Evolutionary conservation across 768 basidiomycete species (phyloP).

Genomic region (Gymnopilus junonius): DNA sequence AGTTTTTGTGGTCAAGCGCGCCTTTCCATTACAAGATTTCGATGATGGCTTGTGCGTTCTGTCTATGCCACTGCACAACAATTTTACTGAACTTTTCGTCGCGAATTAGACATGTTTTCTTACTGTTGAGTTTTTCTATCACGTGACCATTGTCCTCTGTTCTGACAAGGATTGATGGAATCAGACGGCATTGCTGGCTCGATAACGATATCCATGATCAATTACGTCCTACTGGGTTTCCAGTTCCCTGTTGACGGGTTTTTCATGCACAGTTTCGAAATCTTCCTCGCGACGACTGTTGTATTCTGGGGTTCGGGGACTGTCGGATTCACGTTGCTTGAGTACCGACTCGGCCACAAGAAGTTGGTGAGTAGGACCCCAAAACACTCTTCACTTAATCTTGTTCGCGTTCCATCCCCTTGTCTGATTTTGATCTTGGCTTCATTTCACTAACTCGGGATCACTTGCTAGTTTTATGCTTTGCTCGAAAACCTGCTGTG

Average conservation of each 20-base stretch:
- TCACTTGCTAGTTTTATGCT: conserved; percentile 39
- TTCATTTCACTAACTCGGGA: conserved; percentile 34
- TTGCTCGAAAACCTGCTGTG: conserved; percentile 65
- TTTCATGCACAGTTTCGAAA: conserved; percentile 81
- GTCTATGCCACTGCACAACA: neutral
- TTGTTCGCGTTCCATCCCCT: conserved; percentile 17
- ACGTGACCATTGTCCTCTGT: neutral
- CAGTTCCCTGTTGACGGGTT: conserved; percentile 74
- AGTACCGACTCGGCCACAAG: conserved; percentile 71
- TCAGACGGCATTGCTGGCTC: conserved; percentile 67
- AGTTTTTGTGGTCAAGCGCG: conserved; percentile 74
- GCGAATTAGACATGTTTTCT: conserved; percentile 53
- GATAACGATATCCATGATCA: conserved; percentile 68
- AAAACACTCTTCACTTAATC: conserved; percentile 5
- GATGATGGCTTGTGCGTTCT: conserved; percentile 65
- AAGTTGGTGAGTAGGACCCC: conserved; percentile 41
- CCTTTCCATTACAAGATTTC: conserved; percentile 85
- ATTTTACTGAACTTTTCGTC: neutral
- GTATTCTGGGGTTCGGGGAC: conserved; percentile 80
- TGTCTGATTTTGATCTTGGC: conserved; percentile 18
- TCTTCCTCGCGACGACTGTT: conserved; percentile 77
- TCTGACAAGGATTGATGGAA: neutral
- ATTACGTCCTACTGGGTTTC: conserved; percentile 78
- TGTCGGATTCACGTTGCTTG: conserved; percentile 70
- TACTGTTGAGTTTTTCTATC: conserved; percentile 42